Evolutionary conservation across 2,329 filamentous ascomycete species (phyloP).

Genomic region (Clonostachys solani): DNA sequence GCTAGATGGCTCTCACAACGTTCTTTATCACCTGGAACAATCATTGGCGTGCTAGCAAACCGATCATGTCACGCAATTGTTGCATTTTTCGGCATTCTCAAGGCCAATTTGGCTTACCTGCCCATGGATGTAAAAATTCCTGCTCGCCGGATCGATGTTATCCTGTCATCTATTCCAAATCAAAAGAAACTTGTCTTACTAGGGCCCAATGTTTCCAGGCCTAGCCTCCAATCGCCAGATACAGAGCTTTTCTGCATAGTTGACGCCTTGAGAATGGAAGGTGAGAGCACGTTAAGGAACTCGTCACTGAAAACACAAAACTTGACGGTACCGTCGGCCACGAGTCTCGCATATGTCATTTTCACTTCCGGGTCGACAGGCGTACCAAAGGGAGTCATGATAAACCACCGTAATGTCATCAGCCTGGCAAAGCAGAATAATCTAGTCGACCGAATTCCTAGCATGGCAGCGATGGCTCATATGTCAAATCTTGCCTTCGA

Average conservation of each 20-base stretch:
- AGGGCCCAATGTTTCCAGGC: neutral
- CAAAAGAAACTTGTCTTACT: neutral
- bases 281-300: no score
- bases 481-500: conserved; percentile 7
- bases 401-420: conserved; percentile 7
- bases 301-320: no score
- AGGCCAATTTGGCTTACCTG: conserved; percentile 15
- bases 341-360: conserved; percentile 25
- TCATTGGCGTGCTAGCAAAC: conserved; percentile 10
- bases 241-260: neutral
- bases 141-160: conserved; percentile 7
- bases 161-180: conserved; percentile 6
- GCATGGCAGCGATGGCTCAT: conserved; percentile 3
- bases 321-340: neutral
- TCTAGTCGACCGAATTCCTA: neutral
- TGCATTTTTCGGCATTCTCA: conserved; percentile 15
- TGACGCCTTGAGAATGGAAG: neutral
- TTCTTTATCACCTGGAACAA: conserved; percentile 2
- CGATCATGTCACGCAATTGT: conserved; percentile 12
- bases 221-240: neutral
- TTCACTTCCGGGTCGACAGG: conserved; percentile 50
- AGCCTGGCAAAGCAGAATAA: conserved; percentile 4
- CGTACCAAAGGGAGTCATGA: conserved; percentile 40
- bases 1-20: conserved; percentile 7
- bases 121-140: conserved; percentile 13